A percentile compares a stretch with the other conserved stretches of the same genome.
Evolutionary conservation across 805 yeast species (phyloP).

Genomic region (Candida ulmi): DNA sequence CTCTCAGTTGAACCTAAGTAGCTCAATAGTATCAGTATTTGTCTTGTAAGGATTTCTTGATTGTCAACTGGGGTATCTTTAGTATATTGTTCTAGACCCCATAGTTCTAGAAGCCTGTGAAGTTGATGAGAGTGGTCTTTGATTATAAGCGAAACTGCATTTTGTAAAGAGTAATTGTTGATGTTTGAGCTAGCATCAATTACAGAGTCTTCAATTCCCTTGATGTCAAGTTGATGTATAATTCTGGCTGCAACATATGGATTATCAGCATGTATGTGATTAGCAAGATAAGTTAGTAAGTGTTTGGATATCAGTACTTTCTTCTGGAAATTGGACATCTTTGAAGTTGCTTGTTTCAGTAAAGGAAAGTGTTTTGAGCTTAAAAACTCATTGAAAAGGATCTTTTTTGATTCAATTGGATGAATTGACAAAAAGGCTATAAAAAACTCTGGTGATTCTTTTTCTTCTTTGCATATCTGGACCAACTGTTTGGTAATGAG

Average conservation of each 20-base stretch:
- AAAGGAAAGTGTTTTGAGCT: slow-evolving; percentile 4
- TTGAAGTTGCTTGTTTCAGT: background rate
- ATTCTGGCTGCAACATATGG: slow-evolving; percentile 8
- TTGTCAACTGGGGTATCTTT: slow-evolving; percentile 31
- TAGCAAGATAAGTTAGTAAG: slow-evolving; percentile 14
- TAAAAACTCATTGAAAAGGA: slow-evolving; percentile 12
- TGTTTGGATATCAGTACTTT: slow-evolving; percentile 12
- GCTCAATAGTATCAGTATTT: slow-evolving; percentile 34
- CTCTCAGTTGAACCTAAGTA: slow-evolving; percentile 21
- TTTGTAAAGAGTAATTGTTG: slow-evolving; percentile 8
- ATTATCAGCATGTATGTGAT: slow-evolving; percentile 4
- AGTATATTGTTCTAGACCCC: slow-evolving; percentile 35
- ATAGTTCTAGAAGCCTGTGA: slow-evolving; percentile 15
- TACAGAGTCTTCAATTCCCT: slow-evolving; percentile 6
- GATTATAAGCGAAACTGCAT: slow-evolving; percentile 8
- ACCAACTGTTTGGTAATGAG: slow-evolving; percentile 14
- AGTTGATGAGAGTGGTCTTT: slow-evolving; percentile 1
- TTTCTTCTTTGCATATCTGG: slow-evolving; percentile 3
- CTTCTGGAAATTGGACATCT: slow-evolving; percentile 13
- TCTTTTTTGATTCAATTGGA: slow-evolving; percentile 17
- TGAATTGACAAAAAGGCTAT: slow-evolving; percentile 18
- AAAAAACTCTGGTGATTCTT: slow-evolving; percentile 9
- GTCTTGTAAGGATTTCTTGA: slow-evolving; percentile 46
- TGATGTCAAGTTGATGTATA: slow-evolving; percentile 4
- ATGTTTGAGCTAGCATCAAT: slow-evolving; percentile 5